Conservation (phyloP, 108 stramenopile species). For the Fragilaria radians region DNA sequence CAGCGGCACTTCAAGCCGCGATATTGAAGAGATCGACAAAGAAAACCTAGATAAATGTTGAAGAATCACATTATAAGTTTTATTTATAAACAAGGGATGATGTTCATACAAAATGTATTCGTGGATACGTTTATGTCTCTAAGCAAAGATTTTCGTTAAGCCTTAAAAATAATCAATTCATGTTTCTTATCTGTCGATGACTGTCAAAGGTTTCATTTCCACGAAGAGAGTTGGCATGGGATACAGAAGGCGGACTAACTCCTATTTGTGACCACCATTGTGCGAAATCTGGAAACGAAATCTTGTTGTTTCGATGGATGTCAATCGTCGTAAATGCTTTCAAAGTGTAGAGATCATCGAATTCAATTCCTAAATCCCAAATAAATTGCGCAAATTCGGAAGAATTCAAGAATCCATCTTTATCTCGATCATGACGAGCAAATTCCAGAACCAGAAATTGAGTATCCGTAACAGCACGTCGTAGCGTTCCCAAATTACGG, state of each 20-base stretch:
- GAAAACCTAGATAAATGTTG: background rate
- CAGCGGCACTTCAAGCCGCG: background rate
- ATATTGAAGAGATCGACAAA: background rate
- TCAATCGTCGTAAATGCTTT: conserved; percentile 39
- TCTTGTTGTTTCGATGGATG: conserved; percentile 13
- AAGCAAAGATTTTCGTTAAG: too few relatives aligned
- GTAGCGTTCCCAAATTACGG: conserved; percentile 27
- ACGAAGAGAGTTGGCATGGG: too few relatives aligned
- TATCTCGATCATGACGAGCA: conserved; percentile 25
- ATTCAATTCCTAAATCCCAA: conserved; percentile 38
- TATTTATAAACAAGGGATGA: too few relatives aligned
- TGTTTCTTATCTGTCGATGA: too few relatives aligned
- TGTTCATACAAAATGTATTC: too few relatives aligned
- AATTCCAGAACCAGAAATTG: conserved; percentile 38
- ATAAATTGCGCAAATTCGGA: conserved; percentile 35
- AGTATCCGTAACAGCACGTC: conserved; percentile 34
- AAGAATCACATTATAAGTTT: too few relatives aligned
- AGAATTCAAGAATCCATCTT: conserved; percentile 29
- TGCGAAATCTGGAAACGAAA: conserved; percentile 44
- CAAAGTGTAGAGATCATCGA: conserved; percentile 38
- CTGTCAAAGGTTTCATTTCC: too few relatives aligned
- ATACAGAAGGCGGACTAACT: too few relatives aligned
- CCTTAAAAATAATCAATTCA: too few relatives aligned
- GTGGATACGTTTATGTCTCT: too few relatives aligned
- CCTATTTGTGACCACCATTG: conserved; percentile 30